Conservation (phyloP, 257 asterid species). For the Solanum appendiculatum region DNA sequence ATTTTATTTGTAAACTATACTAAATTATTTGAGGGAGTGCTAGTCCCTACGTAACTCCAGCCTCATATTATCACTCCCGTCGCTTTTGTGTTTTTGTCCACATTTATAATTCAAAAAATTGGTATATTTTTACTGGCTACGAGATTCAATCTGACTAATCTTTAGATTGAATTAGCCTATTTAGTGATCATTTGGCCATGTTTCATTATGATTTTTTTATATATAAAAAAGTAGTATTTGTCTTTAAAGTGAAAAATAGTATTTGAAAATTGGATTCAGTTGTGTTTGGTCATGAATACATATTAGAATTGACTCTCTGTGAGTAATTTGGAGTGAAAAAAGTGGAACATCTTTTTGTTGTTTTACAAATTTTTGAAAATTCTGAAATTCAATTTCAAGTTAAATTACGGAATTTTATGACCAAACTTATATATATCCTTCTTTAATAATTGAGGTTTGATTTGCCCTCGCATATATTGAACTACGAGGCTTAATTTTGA, state of each 20-base stretch:
- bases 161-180: too few relatives aligned
- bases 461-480: not conserved
- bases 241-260: not conserved
- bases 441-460: too few relatives aligned
- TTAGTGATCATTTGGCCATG: not conserved
- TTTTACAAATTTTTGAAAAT: too few relatives aligned
- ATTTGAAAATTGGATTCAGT: not conserved
- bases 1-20: not conserved
- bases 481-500: not conserved
- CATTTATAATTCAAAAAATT: not conserved
- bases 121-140: not conserved
- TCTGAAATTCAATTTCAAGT: not conserved
- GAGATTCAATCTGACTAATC: not conserved
- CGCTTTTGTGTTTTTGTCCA: slow-evolving; percentile 17
- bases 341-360: not conserved
- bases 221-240: too few relatives aligned
- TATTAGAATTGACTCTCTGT: not conserved
- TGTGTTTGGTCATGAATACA: too few relatives aligned
- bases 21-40: slow-evolving; percentile 8
- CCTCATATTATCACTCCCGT: slow-evolving; percentile 27
- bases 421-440: too few relatives aligned
- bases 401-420: too few relatives aligned
- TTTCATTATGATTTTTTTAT: too few relatives aligned
- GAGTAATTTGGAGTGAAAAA: too few relatives aligned
- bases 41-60: slow-evolving; percentile 22